Conservation (phyloP, 2,329 filamentous ascomycete species). For the Tolypocladium cylindrosporum region DNA sequence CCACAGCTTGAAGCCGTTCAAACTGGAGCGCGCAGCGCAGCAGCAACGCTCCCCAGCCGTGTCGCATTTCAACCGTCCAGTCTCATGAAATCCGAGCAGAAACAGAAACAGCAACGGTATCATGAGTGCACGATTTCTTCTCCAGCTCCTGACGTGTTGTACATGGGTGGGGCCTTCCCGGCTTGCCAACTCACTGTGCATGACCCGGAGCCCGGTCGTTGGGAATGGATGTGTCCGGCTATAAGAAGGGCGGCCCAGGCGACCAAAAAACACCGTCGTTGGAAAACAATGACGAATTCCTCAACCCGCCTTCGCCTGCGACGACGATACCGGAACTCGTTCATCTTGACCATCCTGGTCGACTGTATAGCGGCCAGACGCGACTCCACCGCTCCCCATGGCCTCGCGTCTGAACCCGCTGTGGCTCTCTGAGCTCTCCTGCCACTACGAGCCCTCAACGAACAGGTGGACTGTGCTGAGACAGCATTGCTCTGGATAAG, state of each 20-base stretch:
- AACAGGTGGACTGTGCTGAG: background rate
- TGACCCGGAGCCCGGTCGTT: background rate
- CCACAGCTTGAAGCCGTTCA: too few species aligned
- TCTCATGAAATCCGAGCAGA: too few species aligned
- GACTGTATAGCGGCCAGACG: background rate
- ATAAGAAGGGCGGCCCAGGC: slow-evolving; percentile 4
- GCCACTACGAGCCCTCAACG: background rate
- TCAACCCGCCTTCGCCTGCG: background rate
- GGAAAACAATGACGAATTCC: background rate
- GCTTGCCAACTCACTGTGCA: slow-evolving; percentile 9
- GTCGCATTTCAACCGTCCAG: too few species aligned
- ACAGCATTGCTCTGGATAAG: background rate
- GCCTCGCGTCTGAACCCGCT: background rate
- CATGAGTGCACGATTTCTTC: background rate
- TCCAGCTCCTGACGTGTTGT: background rate
- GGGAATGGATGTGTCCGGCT: slow-evolving; percentile 3
- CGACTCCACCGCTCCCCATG: background rate
- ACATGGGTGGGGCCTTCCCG: slow-evolving; percentile 2
- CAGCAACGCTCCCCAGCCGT: too few species aligned
- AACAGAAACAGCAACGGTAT: background rate
- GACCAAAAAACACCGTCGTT: background rate
- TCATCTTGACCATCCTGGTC: background rate
- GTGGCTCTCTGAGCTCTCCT: background rate
- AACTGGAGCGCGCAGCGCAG: too few species aligned
- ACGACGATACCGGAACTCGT: background rate